Base-by-base conservation (phyloP, 805 yeast species). In the Candida berthetii region DNA sequence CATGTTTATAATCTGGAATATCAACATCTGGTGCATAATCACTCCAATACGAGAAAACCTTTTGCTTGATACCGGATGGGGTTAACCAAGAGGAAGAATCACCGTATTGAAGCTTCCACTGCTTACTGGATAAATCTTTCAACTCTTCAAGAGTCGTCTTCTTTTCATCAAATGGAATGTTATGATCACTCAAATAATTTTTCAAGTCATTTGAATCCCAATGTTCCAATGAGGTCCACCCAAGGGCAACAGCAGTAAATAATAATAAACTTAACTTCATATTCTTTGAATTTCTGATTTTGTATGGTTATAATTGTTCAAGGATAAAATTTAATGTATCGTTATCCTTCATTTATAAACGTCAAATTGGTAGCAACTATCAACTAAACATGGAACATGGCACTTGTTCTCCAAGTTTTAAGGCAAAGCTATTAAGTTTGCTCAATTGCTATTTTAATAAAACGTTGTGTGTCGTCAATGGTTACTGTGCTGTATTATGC, bases 181-280 rank as follows among this genome's bases (percentile, higher is more conserved):
- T 48, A 22, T 62, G 54, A 43, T 68, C 72, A 36, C 48, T 49
- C 18, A 66, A 48, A 39, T 60, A 68, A 15, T 60, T 58, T 20
- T 53, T 49, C 28, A 66, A 44, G 43, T 68, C 72, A 16, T 52
- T 46, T 27, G 46, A 41, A 11, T 65, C 57, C 70, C 70, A 66
- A 1, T 56, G 47, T 2, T 52, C 50, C 9, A 50, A 19, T 22
- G 8, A 22, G 25, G 9, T n/a, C 38, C 40, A 10, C 44, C 18
- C 7, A 44, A 38, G n/a, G 45, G n/a, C 41, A 8, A 45, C 40
- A 3, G 45, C 28, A 7, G 39, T 34, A 3, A 45, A 10, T 11
- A 47, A 24, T 13, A 48, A 28, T 36, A 49, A 37, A 9, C 61
- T 58, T 3, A 36, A 4, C 10, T 46, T 22, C 18, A 44, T 2